Percentiles rank a stretch among this genome's conserved stretches.
Evolutionary conservation across 257 asterid genomes (phyloP).

Genomic region (Salvia splendens): DNA sequence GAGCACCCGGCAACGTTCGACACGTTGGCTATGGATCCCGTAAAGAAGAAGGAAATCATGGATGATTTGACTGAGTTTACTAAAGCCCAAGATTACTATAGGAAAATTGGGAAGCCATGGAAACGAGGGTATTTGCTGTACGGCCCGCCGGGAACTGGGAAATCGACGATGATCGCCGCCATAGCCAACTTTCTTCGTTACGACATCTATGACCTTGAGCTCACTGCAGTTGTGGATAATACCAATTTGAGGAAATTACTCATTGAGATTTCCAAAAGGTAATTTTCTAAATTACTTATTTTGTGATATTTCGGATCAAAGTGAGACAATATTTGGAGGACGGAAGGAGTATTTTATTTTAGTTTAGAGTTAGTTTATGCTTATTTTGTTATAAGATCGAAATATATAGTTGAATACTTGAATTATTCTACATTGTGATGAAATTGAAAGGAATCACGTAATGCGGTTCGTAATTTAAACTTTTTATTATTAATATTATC

Average conservation of each 20-base stretch:
- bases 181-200: constrained; percentile 25
- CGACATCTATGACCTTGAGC: constrained; percentile 22
- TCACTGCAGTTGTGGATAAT: constrained; percentile 12
- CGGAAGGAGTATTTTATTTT: too few species aligned
- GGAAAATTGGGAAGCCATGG: constrained; percentile 17
- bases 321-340: too few species aligned
- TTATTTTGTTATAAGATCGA: too few species aligned
- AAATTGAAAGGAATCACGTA: too few species aligned
- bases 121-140: constrained; percentile 27
- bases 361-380: too few species aligned
- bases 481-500: too few species aligned
- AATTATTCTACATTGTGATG: too few species aligned
- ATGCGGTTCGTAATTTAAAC: background rate
- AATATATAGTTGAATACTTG: too few species aligned
- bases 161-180: constrained; percentile 28
- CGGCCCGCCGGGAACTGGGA: constrained; percentile 28
- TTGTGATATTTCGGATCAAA: too few species aligned
- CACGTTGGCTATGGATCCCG: constrained; percentile 21
- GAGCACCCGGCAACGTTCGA: constrained; percentile 30
- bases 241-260: background rate
- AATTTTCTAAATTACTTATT: background rate
- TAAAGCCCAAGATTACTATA: constrained; percentile 1
- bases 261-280: constrained; percentile 21
- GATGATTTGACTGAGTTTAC: constrained; percentile 19
- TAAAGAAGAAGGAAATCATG: constrained; percentile 20